A percentile compares a stretch with the other conserved stretches of the same genome.
Evolutionary conservation across 352 stramenopile genomes (phyloP).

Genomic region (Phytophthora chlamydospora): DNA sequence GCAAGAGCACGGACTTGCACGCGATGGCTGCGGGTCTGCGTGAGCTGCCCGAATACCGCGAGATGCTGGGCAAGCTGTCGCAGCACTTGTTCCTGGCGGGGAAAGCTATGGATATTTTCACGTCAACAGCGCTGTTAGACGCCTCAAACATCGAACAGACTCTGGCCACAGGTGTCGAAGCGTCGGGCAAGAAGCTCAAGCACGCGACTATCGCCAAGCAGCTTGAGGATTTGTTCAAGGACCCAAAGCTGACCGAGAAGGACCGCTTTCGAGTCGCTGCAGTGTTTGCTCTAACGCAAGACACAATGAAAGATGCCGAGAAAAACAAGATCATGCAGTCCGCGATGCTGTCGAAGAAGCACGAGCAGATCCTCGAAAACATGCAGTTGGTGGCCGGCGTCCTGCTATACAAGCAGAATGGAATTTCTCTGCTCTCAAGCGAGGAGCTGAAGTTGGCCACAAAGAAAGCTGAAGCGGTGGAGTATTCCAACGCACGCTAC

Average conservation of each 20-base stretch:
- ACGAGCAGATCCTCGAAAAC: conserved; percentile 68
- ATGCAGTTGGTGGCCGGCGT: conserved; percentile 62
- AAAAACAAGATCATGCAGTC: conserved; percentile 86
- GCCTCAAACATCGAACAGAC: conserved; percentile 95
- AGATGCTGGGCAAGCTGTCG: conserved; percentile 94
- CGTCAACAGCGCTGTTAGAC: conserved; percentile 85
- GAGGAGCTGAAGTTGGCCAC: conserved; percentile 73
- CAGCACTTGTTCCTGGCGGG: conserved; percentile 95
- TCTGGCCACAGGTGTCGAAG: conserved; percentile 93
- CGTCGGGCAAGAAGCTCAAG: conserved; percentile 93
- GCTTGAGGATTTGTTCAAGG: conserved; percentile 89
- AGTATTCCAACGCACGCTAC: conserved; percentile 84
- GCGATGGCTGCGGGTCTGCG: conserved; percentile 94
- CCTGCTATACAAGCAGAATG: conserved; percentile 70
- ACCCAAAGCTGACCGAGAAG: conserved; percentile 75
- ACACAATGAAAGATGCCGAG: conserved; percentile 86
- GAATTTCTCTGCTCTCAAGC: conserved; percentile 52
- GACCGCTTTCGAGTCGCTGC: conserved; percentile 92
- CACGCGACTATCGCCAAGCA: conserved; percentile 81
- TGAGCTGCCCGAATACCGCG: conserved; percentile 94
- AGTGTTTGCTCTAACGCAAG: conserved; percentile 94
- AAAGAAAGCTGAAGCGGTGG: conserved; percentile 65
- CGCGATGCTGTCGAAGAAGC: conserved; percentile 80
- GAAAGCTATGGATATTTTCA: conserved; percentile 95
- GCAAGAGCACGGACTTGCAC: conserved; percentile 87